Evolutionary conservation across 2,329 filamentous ascomycete species (phyloP).

Genomic region (Allantophomopsis lycopodina): DNA sequence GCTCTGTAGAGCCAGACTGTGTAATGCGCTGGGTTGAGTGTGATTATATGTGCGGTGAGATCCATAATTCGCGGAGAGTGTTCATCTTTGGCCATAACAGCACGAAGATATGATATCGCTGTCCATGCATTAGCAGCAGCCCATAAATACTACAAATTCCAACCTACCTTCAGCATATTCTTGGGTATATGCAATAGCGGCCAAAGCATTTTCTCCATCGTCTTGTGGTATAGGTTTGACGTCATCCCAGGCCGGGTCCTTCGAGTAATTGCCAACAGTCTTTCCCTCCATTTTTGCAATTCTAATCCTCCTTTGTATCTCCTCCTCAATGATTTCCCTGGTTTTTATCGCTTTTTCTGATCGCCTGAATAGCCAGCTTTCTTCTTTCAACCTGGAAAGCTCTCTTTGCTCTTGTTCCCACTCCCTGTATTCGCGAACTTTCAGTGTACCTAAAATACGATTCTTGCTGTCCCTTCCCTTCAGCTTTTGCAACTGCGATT

Average conservation of each 20-base stretch:
- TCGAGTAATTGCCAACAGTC: constrained; percentile 17
- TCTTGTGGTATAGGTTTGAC: constrained; percentile 70
- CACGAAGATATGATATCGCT: constrained; percentile 86
- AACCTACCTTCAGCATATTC: constrained; percentile 67
- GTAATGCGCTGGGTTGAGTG: constrained; percentile 92
- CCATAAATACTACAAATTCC: not conserved
- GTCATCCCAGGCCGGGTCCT: constrained; percentile 70
- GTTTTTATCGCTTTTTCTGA: constrained; percentile 1
- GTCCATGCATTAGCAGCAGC: not conserved
- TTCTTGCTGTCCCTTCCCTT: constrained; percentile 4
- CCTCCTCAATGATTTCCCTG: constrained; percentile 10
- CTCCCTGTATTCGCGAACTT: constrained; percentile 8
- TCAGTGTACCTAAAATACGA: constrained; percentile 1
- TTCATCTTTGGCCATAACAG: constrained; percentile 70
- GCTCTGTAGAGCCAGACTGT: constrained; percentile 97
- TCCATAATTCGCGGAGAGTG: constrained; percentile 63
- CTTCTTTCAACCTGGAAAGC: constrained; percentile 6
- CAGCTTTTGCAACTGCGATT: no score
- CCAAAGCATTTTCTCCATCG: constrained; percentile 73
- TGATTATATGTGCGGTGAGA: constrained; percentile 81
- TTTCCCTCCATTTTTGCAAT: constrained; percentile 8
- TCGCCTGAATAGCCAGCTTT: constrained; percentile 2
- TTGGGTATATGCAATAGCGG: constrained; percentile 82
- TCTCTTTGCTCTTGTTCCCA: constrained; percentile 9
- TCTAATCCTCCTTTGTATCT: constrained; percentile 13